phyloP scores from a whole-genome alignment of 768 basidiomycete species.

The Auricularia cornea region DNA sequence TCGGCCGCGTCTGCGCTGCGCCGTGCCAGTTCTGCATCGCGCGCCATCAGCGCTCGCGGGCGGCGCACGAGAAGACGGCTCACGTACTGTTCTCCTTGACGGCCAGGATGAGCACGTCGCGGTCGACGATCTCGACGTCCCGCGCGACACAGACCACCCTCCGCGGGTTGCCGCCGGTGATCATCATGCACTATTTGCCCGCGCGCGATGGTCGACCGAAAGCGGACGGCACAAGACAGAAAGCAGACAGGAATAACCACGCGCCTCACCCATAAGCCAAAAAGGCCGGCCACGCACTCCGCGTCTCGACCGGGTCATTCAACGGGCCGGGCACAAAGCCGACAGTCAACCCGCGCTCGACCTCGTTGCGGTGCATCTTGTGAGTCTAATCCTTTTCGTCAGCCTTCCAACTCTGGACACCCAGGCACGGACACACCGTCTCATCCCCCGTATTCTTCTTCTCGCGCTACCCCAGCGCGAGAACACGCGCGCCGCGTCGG shows the following conservation, averaged over 20 bases:
- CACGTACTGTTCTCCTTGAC: constrained; percentile 72
- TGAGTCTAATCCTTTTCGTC: too few species aligned
- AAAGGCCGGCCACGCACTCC: too few species aligned
- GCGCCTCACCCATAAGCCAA: too few species aligned
- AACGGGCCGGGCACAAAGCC: constrained; percentile 97
- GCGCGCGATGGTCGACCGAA: too few species aligned
- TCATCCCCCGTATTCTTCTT: constrained; percentile 62
- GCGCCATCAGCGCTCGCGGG: constrained; percentile 1
- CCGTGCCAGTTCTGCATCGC: constrained; percentile 73
- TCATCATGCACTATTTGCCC: constrained; percentile 99
- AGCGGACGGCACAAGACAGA: neutral
- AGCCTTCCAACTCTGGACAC: neutral
- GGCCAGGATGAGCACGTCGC: constrained; percentile 89
- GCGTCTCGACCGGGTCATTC: constrained; percentile 77
- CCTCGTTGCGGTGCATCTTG: constrained; percentile 70
- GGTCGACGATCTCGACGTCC: constrained; percentile 95
- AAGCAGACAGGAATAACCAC: neutral
- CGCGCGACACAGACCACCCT: constrained; percentile 94
- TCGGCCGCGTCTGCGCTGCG: constrained; percentile 87
- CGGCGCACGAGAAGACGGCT: neutral
- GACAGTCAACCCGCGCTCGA: constrained; percentile 66
- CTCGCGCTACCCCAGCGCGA: constrained; percentile 85
- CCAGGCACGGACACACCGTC: constrained; percentile 42
- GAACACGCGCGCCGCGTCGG: constrained; percentile 83
- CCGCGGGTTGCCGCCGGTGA: constrained; percentile 96